These are phyloP conservation scores for Fusarium clavum DNA, from an alignment of 2,329 filamentous ascomycete species.

Conservation along the genomic window DNA sequence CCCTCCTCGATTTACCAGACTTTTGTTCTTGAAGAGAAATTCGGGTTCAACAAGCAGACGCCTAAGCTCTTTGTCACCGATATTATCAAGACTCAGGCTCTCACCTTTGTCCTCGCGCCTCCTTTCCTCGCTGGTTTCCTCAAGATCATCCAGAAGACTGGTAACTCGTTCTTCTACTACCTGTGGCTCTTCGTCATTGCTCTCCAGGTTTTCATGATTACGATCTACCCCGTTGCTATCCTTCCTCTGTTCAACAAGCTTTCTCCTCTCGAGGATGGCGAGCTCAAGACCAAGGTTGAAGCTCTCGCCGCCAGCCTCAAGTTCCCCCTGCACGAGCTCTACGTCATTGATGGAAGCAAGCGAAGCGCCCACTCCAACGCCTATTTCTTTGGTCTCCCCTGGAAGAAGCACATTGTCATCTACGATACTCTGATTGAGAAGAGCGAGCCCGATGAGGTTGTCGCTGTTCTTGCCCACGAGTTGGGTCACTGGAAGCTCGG, in stretches of 20 bases:
- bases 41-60: conserved; percentile 99
- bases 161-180: conserved; percentile 96
- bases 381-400: conserved; percentile 96
- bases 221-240: conserved; percentile 94
- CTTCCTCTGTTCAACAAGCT: conserved; percentile 98
- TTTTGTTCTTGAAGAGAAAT: conserved; percentile 95
- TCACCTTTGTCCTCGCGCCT: conserved; percentile 82
- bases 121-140: conserved; percentile 94
- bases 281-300: conserved; percentile 90
- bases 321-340: conserved; percentile 92
- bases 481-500: conserved; percentile 97
- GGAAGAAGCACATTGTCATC: conserved; percentile 99
- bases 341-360: conserved; percentile 94
- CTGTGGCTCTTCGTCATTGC: conserved; percentile 92
- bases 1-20: conserved; percentile 91
- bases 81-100: conserved; percentile 88
- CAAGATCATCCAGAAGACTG: conserved; percentile 93
- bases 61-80: conserved; percentile 88
- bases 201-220: conserved; percentile 94
- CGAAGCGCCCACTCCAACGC: conserved; percentile 89
- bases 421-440: conserved; percentile 98
- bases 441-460: conserved; percentile 90
- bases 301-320: conserved; percentile 83
- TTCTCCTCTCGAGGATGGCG: conserved; percentile 87
- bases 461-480: conserved; percentile 94